Percentiles rank a stretch among this genome's conserved stretches.
phyloP scores from a whole-genome alignment of 2,329 filamentous ascomycete genomes.

The Cladosporium sp. region DNA sequence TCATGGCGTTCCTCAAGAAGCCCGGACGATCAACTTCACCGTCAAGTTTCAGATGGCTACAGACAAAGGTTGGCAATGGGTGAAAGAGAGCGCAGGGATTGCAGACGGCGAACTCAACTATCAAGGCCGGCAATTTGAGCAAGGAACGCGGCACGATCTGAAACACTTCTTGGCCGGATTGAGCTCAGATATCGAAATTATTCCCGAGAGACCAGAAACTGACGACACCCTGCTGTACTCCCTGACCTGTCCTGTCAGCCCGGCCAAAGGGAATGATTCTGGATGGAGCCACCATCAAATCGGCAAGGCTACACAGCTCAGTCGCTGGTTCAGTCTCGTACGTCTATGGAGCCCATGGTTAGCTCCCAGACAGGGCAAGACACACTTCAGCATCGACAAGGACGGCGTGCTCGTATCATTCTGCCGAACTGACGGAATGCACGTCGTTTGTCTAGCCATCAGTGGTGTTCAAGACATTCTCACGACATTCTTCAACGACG shows the following conservation, averaged over 20 bases:
- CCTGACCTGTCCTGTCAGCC: slow-evolving; percentile 53
- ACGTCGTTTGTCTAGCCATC: slow-evolving; percentile 73
- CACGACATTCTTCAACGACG: slow-evolving; percentile 63
- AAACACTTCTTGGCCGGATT: slow-evolving; percentile 55
- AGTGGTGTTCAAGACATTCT: slow-evolving; percentile 69
- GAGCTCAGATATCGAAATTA: slow-evolving; percentile 53
- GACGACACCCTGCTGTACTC: slow-evolving; percentile 68
- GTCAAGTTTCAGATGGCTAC: slow-evolving; percentile 60
- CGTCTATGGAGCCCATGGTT: slow-evolving; percentile 81
- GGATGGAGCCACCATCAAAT: slow-evolving; percentile 54
- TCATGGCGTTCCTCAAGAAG: slow-evolving; percentile 39
- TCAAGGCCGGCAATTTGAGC: slow-evolving; percentile 29
- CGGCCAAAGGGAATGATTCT: slow-evolving; percentile 56
- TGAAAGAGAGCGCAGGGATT: slow-evolving; percentile 59
- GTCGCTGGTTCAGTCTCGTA: slow-evolving; percentile 78
- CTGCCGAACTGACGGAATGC: slow-evolving; percentile 64
- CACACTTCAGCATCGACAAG: slow-evolving; percentile 64
- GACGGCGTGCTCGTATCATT: slow-evolving; percentile 78
- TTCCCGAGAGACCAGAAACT: slow-evolving; percentile 59
- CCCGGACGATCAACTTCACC: slow-evolving; percentile 59
- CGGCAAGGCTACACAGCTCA: slow-evolving; percentile 60
- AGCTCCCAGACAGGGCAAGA: slow-evolving; percentile 76
- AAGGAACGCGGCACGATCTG: slow-evolving; percentile 40
- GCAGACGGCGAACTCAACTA: slow-evolving; percentile 62
- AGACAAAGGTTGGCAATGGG: slow-evolving; percentile 64